These are phyloP conservation scores for Camptophora hylomeconis DNA, from an alignment of 2,329 filamentous ascomycete genomes.

Conservation along the genomic window DNA sequence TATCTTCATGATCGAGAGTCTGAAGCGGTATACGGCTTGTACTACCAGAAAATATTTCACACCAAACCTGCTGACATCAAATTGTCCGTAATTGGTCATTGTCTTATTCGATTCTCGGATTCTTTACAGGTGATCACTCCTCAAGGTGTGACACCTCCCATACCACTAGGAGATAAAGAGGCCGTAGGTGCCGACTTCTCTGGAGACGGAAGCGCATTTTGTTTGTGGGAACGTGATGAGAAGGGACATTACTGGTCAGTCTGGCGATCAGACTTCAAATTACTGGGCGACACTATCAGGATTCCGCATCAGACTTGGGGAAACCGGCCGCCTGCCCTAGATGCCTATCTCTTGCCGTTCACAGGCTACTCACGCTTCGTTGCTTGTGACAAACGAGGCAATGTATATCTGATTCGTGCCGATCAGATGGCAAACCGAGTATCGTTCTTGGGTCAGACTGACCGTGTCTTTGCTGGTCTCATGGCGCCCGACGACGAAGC, in stretches of 20 bases:
- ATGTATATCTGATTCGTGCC: constrained; percentile 1
- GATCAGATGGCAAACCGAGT: constrained; percentile 1
- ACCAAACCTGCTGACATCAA: not conserved
- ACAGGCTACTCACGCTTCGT: constrained; percentile 1
- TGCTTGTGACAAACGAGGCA: constrained; percentile 1
- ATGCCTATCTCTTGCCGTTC: not conserved
- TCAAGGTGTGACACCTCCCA: too few relatives aligned
- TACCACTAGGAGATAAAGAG: too few relatives aligned
- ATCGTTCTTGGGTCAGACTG: not conserved
- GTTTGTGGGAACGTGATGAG: constrained; percentile 3
- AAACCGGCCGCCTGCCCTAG: too few relatives aligned
- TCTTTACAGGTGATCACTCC: too few relatives aligned
- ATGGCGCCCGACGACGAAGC: constrained; percentile 1
- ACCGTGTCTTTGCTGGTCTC: not conserved
- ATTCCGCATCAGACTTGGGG: not conserved
- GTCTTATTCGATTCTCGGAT: not conserved
- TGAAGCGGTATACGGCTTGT: too few relatives aligned
- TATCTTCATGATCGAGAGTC: too few relatives aligned
- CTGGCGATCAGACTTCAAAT: not conserved
- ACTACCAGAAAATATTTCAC: too few relatives aligned
- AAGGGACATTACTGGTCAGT: constrained; percentile 3
- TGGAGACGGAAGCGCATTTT: not conserved
- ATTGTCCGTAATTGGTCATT: constrained; percentile 1
- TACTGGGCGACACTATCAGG: not conserved
- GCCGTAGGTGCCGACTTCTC: too few relatives aligned